These are phyloP conservation scores for Fraxinus nigra DNA, from an alignment of 305 asterid genomes.

Conservation along the genomic window DNA sequence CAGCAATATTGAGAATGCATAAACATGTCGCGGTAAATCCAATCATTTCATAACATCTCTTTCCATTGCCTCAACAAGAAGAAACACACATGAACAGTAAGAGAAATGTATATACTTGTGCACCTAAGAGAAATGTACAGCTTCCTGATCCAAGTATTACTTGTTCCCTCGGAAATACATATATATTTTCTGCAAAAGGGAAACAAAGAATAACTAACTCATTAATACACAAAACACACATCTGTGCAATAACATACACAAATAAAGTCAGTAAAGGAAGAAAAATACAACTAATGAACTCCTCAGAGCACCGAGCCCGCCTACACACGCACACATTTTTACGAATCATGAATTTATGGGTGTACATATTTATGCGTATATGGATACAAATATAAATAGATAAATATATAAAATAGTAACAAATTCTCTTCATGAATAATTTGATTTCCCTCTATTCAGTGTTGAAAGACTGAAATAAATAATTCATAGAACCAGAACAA, in stretches of 20 bases:
- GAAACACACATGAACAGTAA: conserved; percentile 20
- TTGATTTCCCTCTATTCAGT: not conserved
- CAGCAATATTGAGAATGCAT: not conserved
- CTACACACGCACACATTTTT: not conserved
- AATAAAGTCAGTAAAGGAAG: not conserved
- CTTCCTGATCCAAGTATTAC: conserved; percentile 34
- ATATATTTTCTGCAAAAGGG: conserved; percentile 73
- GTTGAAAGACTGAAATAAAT: not conserved
- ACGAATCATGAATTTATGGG: not conserved
- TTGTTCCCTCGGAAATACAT: conserved; percentile 77
- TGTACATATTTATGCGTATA: not conserved
- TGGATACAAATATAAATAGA: not conserved
- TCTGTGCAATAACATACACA: not conserved
- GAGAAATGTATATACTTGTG: conserved; percentile 12
- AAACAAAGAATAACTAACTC: not conserved
- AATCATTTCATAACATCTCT: conserved; percentile 24
- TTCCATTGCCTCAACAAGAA: conserved; percentile 15
- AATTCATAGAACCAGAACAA: not conserved
- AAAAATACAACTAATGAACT: not conserved
- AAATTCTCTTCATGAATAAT: not conserved
- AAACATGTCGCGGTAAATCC: not conserved
- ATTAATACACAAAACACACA: not conserved
- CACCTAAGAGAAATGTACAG: conserved; percentile 22
- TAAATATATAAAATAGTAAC: not conserved
- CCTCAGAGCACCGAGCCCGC: not conserved